A percentile compares a stretch with the other conserved stretches of the same genome.
Conservation (phyloP, 2,329 filamentous ascomycete genomes). For the Apiospora aurea region DNA sequence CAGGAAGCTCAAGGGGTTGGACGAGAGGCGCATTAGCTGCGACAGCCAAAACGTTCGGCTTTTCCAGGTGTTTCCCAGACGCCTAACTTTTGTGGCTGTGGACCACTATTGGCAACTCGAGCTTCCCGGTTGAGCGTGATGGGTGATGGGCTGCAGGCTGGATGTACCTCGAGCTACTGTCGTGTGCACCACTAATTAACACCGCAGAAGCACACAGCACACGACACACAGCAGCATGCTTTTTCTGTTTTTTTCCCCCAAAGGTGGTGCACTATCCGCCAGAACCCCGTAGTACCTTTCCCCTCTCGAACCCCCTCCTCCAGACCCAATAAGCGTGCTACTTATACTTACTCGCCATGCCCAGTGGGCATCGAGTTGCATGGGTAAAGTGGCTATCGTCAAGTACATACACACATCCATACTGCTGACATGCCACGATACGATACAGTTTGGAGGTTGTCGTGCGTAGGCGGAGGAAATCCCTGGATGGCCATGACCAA, state of each 20-base stretch:
- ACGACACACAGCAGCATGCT: neutral
- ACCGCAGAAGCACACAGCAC: neutral
- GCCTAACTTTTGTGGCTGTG: conserved; percentile 16
- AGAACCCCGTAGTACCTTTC: neutral
- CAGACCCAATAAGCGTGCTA: neutral
- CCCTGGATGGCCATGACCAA: neutral
- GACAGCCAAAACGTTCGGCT: conserved; percentile 12
- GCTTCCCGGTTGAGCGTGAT: neutral
- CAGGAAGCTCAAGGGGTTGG: conserved; percentile 18
- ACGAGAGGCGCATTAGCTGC: conserved; percentile 20
- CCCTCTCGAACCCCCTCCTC: neutral
- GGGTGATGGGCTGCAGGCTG: neutral
- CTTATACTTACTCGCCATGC: conserved; percentile 3
- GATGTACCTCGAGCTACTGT: neutral
- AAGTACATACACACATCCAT: neutral
- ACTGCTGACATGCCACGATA: neutral
- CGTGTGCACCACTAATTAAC: conserved; percentile 1
- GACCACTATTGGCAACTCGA: conserved; percentile 1
- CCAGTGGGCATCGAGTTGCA: neutral
- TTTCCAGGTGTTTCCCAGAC: conserved; percentile 14
- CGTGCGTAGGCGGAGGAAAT: neutral
- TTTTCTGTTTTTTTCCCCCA: neutral
- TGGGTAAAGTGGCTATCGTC: neutral
- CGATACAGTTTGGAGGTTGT: neutral
- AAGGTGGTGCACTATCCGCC: conserved; percentile 15